These are phyloP conservation scores for Globisporangium ultimum DNA, from an alignment of 352 stramenopile genomes.

Conservation along the genomic window DNA sequence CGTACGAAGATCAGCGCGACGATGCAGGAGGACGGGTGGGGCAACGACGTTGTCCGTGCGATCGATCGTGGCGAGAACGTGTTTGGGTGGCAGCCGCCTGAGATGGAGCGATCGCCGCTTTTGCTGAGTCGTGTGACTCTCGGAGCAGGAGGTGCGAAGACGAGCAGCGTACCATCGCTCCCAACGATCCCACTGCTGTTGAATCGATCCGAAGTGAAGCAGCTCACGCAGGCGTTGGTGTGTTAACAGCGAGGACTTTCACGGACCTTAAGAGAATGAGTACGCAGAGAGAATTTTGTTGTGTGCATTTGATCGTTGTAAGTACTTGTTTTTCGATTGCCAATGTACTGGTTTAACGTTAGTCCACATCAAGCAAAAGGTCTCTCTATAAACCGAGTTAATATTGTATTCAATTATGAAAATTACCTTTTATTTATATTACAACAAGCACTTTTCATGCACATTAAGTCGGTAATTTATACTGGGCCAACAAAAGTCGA, in stretches of 20 bases:
- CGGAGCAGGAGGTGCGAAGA: constrained; percentile 4
- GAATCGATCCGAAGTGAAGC: constrained; percentile 42
- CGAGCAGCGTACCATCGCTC: background rate
- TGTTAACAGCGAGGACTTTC: constrained; percentile 22
- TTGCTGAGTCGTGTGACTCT: constrained; percentile 61
- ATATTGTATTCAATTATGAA: no score
- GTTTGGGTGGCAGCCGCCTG: constrained; percentile 71
- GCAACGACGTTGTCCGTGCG: constrained; percentile 49
- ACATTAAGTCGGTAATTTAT: no score
- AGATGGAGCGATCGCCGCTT: constrained; percentile 67
- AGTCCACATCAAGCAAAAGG: no score
- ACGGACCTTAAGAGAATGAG: background rate
- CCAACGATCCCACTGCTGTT: constrained; percentile 35
- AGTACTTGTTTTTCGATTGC: no score
- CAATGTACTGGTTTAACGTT: no score
- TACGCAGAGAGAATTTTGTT: background rate
- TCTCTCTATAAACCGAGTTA: no score
- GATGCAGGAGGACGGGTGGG: constrained; percentile 52
- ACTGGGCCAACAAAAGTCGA: no score
- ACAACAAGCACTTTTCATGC: no score
- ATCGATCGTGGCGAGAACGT: constrained; percentile 60
- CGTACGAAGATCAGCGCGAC: constrained; percentile 37
- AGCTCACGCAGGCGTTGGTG: constrained; percentile 37
- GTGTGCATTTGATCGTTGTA: no score
- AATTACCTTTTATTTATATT: no score